These are phyloP conservation scores for Saccharomycopsis schoenii DNA, from an alignment of 805 yeast genomes.

Conservation along the genomic window DNA sequence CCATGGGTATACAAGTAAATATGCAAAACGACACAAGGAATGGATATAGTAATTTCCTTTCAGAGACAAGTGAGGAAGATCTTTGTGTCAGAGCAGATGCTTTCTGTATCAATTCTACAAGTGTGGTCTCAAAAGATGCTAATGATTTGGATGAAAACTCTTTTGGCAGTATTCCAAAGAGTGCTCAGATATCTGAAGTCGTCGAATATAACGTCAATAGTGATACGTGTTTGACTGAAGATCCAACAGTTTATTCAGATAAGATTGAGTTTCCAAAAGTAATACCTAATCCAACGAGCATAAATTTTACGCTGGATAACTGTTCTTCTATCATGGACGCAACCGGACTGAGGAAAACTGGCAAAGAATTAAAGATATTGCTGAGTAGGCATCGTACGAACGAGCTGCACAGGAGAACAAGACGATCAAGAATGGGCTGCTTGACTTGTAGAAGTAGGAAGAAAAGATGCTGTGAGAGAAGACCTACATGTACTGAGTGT, in stretches of 20 bases:
- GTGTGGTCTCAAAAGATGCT: too few species aligned
- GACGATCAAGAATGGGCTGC: constrained; percentile 63
- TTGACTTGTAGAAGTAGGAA: constrained; percentile 69
- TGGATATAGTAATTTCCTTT: too few species aligned
- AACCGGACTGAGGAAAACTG: neutral
- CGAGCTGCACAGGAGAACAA: constrained; percentile 24
- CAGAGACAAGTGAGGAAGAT: too few species aligned
- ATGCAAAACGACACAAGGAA: too few species aligned
- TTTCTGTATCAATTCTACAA: too few species aligned
- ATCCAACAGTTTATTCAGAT: neutral
- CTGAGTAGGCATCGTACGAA: neutral
- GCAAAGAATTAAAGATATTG: neutral
- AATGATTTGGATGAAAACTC: too few species aligned
- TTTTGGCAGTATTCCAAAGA: too few species aligned
- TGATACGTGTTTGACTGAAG: neutral
- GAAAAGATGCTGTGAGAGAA: constrained; percentile 66
- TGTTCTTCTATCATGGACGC: neutral
- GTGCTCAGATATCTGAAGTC: neutral
- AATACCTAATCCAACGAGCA: neutral
- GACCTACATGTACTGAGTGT: constrained; percentile 63
- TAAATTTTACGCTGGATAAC: too few species aligned
- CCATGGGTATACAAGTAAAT: too few species aligned
- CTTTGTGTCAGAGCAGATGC: too few species aligned
- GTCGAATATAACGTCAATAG: too few species aligned
- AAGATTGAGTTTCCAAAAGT: neutral